Evolutionary conservation across 306 rosid genomes (phyloP).

Genomic region (Biancaea sappan): DNA sequence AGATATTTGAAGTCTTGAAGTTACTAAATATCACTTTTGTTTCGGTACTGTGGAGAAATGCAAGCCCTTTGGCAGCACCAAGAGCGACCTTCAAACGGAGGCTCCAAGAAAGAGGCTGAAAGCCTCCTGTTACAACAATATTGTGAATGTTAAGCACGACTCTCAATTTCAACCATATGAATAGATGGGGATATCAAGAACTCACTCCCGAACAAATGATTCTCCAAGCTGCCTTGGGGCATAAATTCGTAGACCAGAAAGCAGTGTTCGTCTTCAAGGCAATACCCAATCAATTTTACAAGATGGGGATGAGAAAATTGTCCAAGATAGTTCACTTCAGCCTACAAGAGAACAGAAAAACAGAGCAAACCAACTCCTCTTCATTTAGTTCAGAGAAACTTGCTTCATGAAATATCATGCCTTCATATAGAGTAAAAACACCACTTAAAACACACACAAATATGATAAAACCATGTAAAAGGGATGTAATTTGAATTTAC

Average conservation of each 20-base stretch:
- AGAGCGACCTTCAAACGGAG: constrained; percentile 72
- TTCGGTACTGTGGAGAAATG: constrained; percentile 63
- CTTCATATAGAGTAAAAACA: constrained; percentile 6
- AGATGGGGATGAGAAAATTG: constrained; percentile 67
- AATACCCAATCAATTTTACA: constrained; percentile 66
- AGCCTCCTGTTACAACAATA: constrained; percentile 54
- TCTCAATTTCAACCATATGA: constrained; percentile 24
- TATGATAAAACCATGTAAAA: neutral
- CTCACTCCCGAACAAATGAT: constrained; percentile 76
- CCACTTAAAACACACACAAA: neutral
- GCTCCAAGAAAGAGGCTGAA: constrained; percentile 75
- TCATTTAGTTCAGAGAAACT: too few species aligned
- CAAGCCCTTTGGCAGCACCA: constrained; percentile 76
- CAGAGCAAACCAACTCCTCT: too few species aligned
- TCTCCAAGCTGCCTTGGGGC: constrained; percentile 79
- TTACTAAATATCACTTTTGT: constrained; percentile 54
- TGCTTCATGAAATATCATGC: constrained; percentile 9
- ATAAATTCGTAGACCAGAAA: constrained; percentile 65
- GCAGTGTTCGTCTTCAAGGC: constrained; percentile 60
- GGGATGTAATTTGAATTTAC: constrained; percentile 32
- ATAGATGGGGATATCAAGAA: constrained; percentile 20
- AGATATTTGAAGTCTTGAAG: constrained; percentile 62
- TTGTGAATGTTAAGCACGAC: constrained; percentile 24
- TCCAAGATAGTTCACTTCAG: constrained; percentile 63
- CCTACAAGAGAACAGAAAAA: constrained; percentile 36